phyloP scores from a whole-genome alignment of 2,329 filamentous ascomycete species.

The Curvularia verruculosa region DNA sequence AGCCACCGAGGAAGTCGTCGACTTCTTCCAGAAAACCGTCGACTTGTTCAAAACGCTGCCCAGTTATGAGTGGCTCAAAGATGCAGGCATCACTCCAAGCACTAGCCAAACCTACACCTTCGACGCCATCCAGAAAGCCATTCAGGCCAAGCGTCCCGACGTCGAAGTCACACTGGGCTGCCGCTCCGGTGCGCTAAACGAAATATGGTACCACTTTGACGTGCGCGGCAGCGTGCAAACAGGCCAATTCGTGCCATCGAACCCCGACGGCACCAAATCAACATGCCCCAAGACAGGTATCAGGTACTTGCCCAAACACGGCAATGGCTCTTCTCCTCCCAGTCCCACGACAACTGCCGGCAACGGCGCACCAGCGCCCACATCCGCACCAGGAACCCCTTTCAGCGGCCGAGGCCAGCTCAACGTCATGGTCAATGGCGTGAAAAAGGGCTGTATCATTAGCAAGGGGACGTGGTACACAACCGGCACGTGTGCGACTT shows the following conservation, averaged over 20 bases:
- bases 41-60: constrained; percentile 70
- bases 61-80: constrained; percentile 66
- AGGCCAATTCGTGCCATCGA: constrained; percentile 65
- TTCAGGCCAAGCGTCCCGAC: constrained; percentile 60
- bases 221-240: constrained; percentile 64
- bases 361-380: constrained; percentile 30
- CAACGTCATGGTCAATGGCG: constrained; percentile 59
- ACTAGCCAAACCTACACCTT: constrained; percentile 64
- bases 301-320: constrained; percentile 67
- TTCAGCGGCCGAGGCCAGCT: constrained; percentile 67
- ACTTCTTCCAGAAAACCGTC: constrained; percentile 72
- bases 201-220: constrained; percentile 70
- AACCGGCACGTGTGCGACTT: constrained; percentile 70
- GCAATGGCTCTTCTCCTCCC: constrained; percentile 29
- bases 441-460: constrained; percentile 69
- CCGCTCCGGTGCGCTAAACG: constrained; percentile 55
- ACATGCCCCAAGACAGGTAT: constrained; percentile 68
- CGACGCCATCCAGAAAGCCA: constrained; percentile 63
- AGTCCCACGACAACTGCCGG: constrained; percentile 37
- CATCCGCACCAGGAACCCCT: constrained; percentile 48
- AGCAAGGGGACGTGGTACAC: constrained; percentile 70
- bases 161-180: constrained; percentile 67
- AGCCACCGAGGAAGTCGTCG: constrained; percentile 67
- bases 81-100: constrained; percentile 65
- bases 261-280: constrained; percentile 64